Base-by-base conservation (phyloP, 768 basidiomycete species). In the Pisolithus tinctorius region DNA sequence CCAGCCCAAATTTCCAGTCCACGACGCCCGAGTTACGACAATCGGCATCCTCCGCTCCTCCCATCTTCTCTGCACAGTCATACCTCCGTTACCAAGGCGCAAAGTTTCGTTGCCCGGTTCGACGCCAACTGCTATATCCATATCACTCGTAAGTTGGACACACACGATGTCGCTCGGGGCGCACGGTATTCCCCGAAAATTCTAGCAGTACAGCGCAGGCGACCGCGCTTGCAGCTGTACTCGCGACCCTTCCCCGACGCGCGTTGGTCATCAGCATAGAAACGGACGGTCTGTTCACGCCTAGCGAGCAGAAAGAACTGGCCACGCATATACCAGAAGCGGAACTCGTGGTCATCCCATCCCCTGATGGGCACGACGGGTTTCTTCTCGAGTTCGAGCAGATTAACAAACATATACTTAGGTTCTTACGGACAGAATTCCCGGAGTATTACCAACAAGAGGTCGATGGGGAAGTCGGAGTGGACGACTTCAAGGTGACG, bases 101-200 rank as follows among this genome's bases (percentile, higher is more conserved):
- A 67, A 99, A 98, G 70, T 99, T n/a, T 99, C 69, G 91, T 84
- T 17, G 76, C 86, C 16, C 85, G 96, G 2, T 99, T 97, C 70
- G 96, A 99, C 67, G 96, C 95, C 44, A 99, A 99, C 69, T 99
- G 96, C 68, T 99, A 97, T 69, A 86, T 89, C 58, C 85, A 87
- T 68, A 83, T 84, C 57, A 70, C 69, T 0, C 70, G 69, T 30
- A 98, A 98, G 66, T 78, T 98, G 69, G 95, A 98, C 68, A 89
- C 92, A 17, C 95, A 99, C 68, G 93, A 97, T 66, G 63, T 99
- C 58, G 73, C 87, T 6, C 81, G 93, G 11, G 74, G 46, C 79
- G 89, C 0, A 63, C 67, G 13, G 52, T 58, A 7, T 50, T 56
- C 5, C 14, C 48, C 4, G 37, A 45, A 27, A 30, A 39, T 30